Conservation (phyloP, 441 rosid species). For the Euphorbia corollata region DNA sequence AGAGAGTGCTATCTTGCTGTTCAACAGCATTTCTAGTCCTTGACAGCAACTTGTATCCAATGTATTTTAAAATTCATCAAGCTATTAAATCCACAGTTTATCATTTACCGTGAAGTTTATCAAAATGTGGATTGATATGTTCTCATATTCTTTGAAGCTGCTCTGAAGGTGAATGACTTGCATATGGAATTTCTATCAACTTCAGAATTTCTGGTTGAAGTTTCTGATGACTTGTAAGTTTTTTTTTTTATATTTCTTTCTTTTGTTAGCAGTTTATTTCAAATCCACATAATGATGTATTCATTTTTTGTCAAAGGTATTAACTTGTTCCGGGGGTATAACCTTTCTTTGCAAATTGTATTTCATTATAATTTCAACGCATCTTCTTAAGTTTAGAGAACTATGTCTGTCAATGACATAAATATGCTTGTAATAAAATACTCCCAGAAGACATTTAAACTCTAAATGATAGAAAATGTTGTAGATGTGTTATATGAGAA, state of each 20-base stretch:
- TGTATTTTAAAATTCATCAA: slow-evolving; percentile 2
- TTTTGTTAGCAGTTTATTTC: slow-evolving; percentile 12
- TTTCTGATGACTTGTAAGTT: slow-evolving; percentile 77
- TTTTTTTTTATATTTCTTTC: slow-evolving; percentile 8
- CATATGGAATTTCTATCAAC: slow-evolving; percentile 80
- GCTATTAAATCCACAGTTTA: slow-evolving; percentile 7
- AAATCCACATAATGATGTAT: not conserved
- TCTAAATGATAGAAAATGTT: not conserved
- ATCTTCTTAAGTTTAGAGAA: not conserved
- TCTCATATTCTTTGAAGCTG: slow-evolving; percentile 30
- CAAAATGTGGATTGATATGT: not conserved
- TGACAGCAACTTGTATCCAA: not conserved
- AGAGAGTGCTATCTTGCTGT: not conserved
- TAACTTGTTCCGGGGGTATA: not conserved
- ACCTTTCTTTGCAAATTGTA: not conserved
- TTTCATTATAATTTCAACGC: not conserved
- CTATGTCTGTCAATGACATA: not conserved
- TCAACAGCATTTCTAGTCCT: not conserved
- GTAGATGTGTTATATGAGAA: no score
- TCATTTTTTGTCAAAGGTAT: not conserved
- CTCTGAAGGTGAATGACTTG: slow-evolving; percentile 62
- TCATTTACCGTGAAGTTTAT: slow-evolving; percentile 7
- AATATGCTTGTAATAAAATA: not conserved
- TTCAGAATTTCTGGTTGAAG: slow-evolving; percentile 81
- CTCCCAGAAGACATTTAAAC: slow-evolving; percentile 2